phyloP scores from a whole-genome alignment of 176 grass and related monocot species.

The Areca catechu region DNA sequence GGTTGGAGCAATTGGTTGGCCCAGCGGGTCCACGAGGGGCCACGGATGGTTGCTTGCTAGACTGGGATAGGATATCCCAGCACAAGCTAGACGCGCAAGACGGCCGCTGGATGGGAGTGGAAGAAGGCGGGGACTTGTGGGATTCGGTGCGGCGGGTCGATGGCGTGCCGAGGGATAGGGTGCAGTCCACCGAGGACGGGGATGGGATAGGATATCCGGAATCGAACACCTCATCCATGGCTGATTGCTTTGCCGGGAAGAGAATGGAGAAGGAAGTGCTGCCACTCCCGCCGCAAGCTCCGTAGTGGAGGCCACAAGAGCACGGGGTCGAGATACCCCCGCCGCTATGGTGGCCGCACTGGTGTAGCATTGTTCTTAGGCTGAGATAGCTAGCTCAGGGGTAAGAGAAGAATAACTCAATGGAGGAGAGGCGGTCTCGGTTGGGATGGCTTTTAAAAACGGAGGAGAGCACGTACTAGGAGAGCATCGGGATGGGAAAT shows the following conservation, averaged over 20 bases:
- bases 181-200: slow-evolving; percentile 69
- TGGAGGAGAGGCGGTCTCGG: slow-evolving; percentile 1
- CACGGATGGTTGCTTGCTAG: not conserved
- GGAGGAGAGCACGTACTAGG: slow-evolving; percentile 6
- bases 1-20: slow-evolving; percentile 7
- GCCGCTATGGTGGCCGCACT: slow-evolving; percentile 15
- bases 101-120: not conserved
- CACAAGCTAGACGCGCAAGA: slow-evolving; percentile 18
- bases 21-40: not conserved
- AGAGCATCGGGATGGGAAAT: slow-evolving; percentile 16
- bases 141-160: slow-evolving; percentile 73
- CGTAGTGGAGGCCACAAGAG: slow-evolving; percentile 61
- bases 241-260: slow-evolving; percentile 2
- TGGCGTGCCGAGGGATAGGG: slow-evolving; percentile 83
- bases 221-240: slow-evolving; percentile 15
- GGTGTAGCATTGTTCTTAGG: slow-evolving; percentile 36
- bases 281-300: slow-evolving; percentile 57
- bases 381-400: not conserved
- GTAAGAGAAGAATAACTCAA: not conserved
- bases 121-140: not conserved
- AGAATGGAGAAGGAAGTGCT: slow-evolving; percentile 31
- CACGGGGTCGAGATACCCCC: slow-evolving; percentile 20
- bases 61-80: slow-evolving; percentile 33
- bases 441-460: slow-evolving; percentile 3
- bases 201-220: slow-evolving; percentile 12